Base-by-base conservation (phyloP, 768 basidiomycete genomes). In the Bullera alba region DNA sequence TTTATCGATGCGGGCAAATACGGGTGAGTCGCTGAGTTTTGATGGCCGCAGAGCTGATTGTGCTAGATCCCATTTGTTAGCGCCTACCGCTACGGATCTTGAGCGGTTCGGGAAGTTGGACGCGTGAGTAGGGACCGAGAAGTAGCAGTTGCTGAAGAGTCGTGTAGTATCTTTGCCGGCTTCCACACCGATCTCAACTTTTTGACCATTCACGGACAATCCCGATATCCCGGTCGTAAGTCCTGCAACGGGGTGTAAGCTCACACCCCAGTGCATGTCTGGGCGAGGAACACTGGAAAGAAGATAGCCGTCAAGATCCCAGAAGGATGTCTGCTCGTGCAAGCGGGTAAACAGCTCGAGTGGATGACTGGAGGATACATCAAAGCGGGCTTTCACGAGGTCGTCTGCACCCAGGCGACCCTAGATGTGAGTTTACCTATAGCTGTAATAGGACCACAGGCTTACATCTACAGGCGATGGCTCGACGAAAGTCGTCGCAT, bases 161-260 rank as follows among this genome's bases (percentile, higher is more conserved):
- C 19, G 42, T 41, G 34, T 35, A 87, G 86, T 17, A 92, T 93
- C 55, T 80, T 91, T 39, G 91, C 91, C 19, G 92, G 92, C 2
- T 95, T 95, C 68, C 92, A 96, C 68, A 83, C 86, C 0, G 91
- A 96, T 69, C 80, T 96, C 50, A 95, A 95, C 66, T 92, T 90
- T 65, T 76, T 95, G 38, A 70, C 73, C 15, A 69, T 71, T 32
- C 73, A 73, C 47, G 72, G 70, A 4, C 61, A 63, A 50, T 71
- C 67, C 2, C 58, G 67, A 41, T 62, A 66, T 49, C 61, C 60
- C 26, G 60, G 60, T 16, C 46, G 65, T 67, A 16, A 32, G 52
- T 90, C 85, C 71, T 10, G 12, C 10, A 22, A 37, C 30, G 29
- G 12, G 27, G 19, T 5, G 15, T 5, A 16, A 19, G 46, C 41